phyloP scores from a whole-genome alignment of 306 rosid species.

The Quercus rubra region DNA sequence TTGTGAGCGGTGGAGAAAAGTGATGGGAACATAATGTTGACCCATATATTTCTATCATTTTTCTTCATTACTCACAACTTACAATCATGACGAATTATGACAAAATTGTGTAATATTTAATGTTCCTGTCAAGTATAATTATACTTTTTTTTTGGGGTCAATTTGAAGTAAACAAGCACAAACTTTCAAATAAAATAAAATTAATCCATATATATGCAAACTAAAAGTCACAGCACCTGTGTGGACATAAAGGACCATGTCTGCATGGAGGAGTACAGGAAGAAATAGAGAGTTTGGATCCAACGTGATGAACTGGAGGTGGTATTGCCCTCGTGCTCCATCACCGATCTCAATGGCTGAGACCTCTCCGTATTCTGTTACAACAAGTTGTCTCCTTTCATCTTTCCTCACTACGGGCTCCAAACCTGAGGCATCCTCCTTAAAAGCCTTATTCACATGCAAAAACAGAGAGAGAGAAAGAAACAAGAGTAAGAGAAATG shows the following conservation, averaged over 20 bases:
- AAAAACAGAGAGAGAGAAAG: constrained; percentile 11
- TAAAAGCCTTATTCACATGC: constrained; percentile 22
- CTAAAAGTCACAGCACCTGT: constrained; percentile 41
- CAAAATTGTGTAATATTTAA: too few relatives aligned
- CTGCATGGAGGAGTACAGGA: constrained; percentile 75
- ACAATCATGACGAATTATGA: too few relatives aligned
- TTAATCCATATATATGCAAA: too few relatives aligned
- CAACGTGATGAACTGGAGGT: constrained; percentile 74
- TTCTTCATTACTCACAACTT: too few relatives aligned
- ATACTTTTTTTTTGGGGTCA: too few relatives aligned
- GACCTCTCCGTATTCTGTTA: constrained; percentile 58
- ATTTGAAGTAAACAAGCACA: too few relatives aligned
- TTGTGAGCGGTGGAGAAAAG: fast-evolving
- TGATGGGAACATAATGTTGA: fast-evolving
- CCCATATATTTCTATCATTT: fast-evolving
- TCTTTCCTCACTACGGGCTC: constrained; percentile 47
- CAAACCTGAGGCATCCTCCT: constrained; percentile 17
- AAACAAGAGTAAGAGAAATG: constrained; percentile 19
- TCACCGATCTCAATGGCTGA: constrained; percentile 47
- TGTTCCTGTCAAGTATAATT: too few relatives aligned
- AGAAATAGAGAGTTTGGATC: constrained; percentile 86
- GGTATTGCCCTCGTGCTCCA: constrained; percentile 44
- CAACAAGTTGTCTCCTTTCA: constrained; percentile 42
- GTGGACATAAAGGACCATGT: constrained; percentile 73
- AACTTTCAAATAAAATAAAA: too few relatives aligned